Percentiles rank a stretch among this genome's conserved stretches.
Evolutionary conservation across 768 basidiomycete species (phyloP).

Genomic region (Trametopsis cervina): DNA sequence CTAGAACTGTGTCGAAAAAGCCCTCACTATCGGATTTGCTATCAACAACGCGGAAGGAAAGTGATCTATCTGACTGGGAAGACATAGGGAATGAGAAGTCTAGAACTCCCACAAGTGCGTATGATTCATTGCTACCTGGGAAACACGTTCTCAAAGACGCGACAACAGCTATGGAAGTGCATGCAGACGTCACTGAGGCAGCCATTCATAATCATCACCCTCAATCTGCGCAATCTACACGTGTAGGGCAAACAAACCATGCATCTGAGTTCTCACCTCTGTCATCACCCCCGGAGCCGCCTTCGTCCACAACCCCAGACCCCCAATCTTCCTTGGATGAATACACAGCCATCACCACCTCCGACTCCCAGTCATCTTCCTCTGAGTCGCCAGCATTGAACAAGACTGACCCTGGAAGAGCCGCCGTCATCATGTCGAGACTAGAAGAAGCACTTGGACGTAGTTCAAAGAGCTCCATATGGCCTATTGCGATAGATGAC

Average conservation of each 20-base stretch:
- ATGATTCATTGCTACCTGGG: slow-evolving; percentile 15
- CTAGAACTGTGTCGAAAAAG: slow-evolving; percentile 42
- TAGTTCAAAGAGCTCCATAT: slow-evolving; percentile 47
- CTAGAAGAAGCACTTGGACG: slow-evolving; percentile 66
- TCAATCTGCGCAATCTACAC: slow-evolving; percentile 5
- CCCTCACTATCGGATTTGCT: slow-evolving; percentile 58
- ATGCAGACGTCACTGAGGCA: slow-evolving; percentile 1
- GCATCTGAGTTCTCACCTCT: slow-evolving; percentile 16
- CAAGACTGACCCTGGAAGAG: slow-evolving; percentile 32
- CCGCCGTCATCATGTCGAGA: slow-evolving; percentile 53
- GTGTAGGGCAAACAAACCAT: slow-evolving; percentile 1
- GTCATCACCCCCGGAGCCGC: slow-evolving; percentile 41
- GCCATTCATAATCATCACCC: not conserved
- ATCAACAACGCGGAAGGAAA: slow-evolving; percentile 49
- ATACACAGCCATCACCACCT: slow-evolving; percentile 62
- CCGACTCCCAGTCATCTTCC: slow-evolving; percentile 69
- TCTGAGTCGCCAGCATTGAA: slow-evolving; percentile 46
- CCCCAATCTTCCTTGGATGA: slow-evolving; percentile 72
- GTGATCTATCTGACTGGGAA: slow-evolving; percentile 60
- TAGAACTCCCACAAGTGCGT: slow-evolving; percentile 39
- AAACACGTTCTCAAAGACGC: slow-evolving; percentile 23
- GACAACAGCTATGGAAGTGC: slow-evolving; percentile 17
- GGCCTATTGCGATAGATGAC: slow-evolving; percentile 67
- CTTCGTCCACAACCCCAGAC: slow-evolving; percentile 65
- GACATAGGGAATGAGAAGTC: slow-evolving; percentile 43